Evolutionary conservation across 352 stramenopile species (phyloP), one percentile per base, ranked within the genome.

Genomic region (Globisporangium ultimum): DNA sequence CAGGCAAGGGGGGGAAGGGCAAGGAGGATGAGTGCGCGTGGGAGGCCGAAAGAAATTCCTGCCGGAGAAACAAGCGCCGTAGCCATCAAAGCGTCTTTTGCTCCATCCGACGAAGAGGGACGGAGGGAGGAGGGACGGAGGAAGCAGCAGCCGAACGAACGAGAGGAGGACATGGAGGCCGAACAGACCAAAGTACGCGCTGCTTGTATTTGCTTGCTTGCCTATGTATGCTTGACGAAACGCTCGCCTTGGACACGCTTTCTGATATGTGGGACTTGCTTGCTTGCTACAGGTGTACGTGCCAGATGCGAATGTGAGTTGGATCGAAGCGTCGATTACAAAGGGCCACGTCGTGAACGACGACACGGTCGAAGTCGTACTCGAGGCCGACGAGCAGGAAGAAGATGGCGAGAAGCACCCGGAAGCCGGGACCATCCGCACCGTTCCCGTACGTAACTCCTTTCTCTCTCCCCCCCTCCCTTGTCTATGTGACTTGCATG

Each of bases 271-370:
- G 28, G 4, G 53, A 40, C 40, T 58, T 40, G 48, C 41, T 51
- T 41, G 32, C 49, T 9, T 60, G n/a, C 18, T 52, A 28, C 71
- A 95, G 84, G 78, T 95, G 54, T 95, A 95, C 72, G 83, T 95
- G 48, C 81, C 80, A 7, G 83, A 95, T 66, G 53, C 68, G 38
- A 73, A 86, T 48, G 84, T 95, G 56, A 85, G 73, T 48, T 95
- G 84, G 83, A 83, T 93, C 48, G 80, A 90, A 58, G 87, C 82
- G 54, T 82, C 76, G 51, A 91, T 95, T 62, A 88, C 85, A 40
- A 92, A 91, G 58, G 78, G 80, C 66, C 80, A 91, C 52, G 67
- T 88, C 18, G 72, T 89, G n/a, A 89, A 86, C 65, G 78, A 90
- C 48, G 74, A 74, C 18, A 90, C 79, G n/a, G 81, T 95, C 40